Evolutionary conservation across 495 filamentous ascomycete species (phyloP), one percentile per base, ranked within the genome.

Genomic region (Sporormia fimetaria): DNA sequence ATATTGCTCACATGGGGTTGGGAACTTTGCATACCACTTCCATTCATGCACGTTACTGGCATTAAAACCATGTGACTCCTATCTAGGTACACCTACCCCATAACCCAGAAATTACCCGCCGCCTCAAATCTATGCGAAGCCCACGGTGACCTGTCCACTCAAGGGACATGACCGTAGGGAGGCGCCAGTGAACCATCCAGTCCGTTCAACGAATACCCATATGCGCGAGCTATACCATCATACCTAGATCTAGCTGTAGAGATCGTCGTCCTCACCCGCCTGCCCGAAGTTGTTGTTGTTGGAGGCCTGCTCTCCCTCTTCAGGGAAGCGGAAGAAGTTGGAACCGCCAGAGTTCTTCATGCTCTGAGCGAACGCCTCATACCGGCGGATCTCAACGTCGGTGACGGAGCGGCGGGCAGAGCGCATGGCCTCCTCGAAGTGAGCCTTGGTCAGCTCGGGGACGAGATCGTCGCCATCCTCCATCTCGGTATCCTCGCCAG

Each of bases 341-440:
- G 87, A 88, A 37, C 86, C 86, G 33, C 90, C 85, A 28, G 83
- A 76, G 60, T 92, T 90, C 81, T 98, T 98, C 83, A 98, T 82
- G 61, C 85, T 88, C 70, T 96, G 92, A 22, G 90, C 83, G 51
- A 98, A 98, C 20, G 90, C 92, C 70, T 98, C 90, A 64, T 98
- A 98, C 40, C 87, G 80, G 48, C 92, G 80, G 55, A 98, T 86
- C 70, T 98, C 90, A 21, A 95, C 87, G 52, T 98, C 90, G 44
- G 73, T 87, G 55, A 98, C 90, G 10, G 90, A 95, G 60, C 83
- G 78, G 57, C 90, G 76, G 37, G 90, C 90, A 52, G 78, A 74
- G 62, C 80, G 75, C 92, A 98, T 96, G 20, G 90, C 90, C 76
- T 96, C 88, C 67, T 95, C 88, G 63, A 98, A 98, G 66, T 98